Evolutionary conservation across 2,329 filamentous ascomycete genomes (phyloP).

Genomic region (Metarhizium brunneum): DNA sequence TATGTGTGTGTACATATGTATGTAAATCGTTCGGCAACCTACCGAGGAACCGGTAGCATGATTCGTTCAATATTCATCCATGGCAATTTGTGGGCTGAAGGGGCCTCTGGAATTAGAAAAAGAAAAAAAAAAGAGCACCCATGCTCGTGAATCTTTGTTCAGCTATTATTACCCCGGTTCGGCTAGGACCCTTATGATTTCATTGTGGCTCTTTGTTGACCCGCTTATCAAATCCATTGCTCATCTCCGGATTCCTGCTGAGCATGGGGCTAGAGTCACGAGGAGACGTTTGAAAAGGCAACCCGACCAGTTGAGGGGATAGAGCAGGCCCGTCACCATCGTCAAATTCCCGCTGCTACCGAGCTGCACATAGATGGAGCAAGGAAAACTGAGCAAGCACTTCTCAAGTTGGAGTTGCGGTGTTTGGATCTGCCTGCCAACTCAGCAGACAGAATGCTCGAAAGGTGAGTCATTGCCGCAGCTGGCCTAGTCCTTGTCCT

Average conservation of each 20-base stretch:
- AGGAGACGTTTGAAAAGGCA: not conserved
- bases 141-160: not conserved
- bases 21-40: not conserved
- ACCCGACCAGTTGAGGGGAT: not conserved
- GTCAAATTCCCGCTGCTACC: not conserved
- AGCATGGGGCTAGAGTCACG: not conserved
- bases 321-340: not conserved
- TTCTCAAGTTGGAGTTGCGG: not conserved
- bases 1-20: not conserved
- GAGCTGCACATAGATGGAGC: not conserved
- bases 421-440: not conserved
- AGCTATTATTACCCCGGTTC: not conserved
- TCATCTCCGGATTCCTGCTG: slow-evolving; percentile 5
- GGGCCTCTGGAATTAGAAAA: not conserved
- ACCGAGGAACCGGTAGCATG: not conserved
- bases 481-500: not conserved
- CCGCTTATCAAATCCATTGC: slow-evolving; percentile 3
- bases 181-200: slow-evolving; percentile 8
- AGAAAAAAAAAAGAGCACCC: not conserved
- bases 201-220: slow-evolving; percentile 2
- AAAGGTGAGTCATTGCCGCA: not conserved
- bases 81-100: not conserved
- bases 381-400: not conserved
- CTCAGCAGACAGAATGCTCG: not conserved
- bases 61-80: not conserved